These are phyloP conservation scores for Monilinia polystroma DNA, from an alignment of 2,329 filamentous ascomycete species.

Conservation along the genomic window DNA sequence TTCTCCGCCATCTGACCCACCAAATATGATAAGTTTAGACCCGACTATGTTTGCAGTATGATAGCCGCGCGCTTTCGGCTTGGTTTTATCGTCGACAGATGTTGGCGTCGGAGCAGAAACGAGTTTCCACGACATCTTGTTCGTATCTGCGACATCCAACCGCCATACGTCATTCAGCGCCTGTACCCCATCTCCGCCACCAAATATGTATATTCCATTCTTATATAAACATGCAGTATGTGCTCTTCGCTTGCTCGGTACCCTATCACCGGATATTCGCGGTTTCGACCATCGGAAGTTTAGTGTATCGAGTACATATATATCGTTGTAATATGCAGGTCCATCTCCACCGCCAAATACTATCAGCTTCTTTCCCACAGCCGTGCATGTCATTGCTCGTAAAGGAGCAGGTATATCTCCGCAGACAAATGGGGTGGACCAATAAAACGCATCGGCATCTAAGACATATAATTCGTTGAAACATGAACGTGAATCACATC, in stretches of 20 bases:
- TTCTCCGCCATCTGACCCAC: conserved; percentile 67
- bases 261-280: conserved; percentile 54
- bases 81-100: conserved; percentile 48
- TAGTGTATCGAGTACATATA: conserved; percentile 69
- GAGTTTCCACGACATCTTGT: conserved; percentile 67
- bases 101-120: conserved; percentile 47
- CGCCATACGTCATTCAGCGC: conserved; percentile 71
- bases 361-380: conserved; percentile 68
- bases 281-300: conserved; percentile 67
- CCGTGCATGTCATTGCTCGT: conserved; percentile 70
- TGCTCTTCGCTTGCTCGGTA: conserved; percentile 61
- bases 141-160: conserved; percentile 65
- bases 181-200: conserved; percentile 67
- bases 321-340: conserved; percentile 69
- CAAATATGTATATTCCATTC: conserved; percentile 70
- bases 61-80: conserved; percentile 65
- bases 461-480: conserved; percentile 70
- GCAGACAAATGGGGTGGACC: conserved; percentile 63
- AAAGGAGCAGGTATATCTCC: conserved; percentile 65
- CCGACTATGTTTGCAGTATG: conserved; percentile 73
- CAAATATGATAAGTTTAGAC: conserved; percentile 69
- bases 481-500: conserved; percentile 64
- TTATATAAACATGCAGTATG: conserved; percentile 72
- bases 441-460: conserved; percentile 69
- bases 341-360: conserved; percentile 70